phyloP scores from a whole-genome alignment of 306 rosid genomes.

The Trichosanthes truncata region DNA sequence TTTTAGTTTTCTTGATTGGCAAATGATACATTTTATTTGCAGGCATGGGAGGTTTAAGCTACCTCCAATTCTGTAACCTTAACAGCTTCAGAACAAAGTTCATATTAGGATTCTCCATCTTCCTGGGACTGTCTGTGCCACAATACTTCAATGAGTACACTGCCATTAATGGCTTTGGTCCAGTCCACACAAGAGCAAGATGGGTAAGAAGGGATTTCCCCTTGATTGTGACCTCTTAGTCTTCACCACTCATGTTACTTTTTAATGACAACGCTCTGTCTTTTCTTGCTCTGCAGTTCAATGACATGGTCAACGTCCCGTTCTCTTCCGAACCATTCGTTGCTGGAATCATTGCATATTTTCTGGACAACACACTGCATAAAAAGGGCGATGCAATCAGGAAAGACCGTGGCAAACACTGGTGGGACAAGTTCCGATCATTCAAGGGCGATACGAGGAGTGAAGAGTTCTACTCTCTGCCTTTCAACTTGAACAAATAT shows the following conservation, averaged over 20 bases:
- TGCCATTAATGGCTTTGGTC: constrained; percentile 71
- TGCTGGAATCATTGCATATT: constrained; percentile 74
- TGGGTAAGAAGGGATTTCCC: constrained; percentile 57
- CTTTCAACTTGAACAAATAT: constrained; percentile 89
- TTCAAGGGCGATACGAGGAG: constrained; percentile 75
- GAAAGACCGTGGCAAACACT: constrained; percentile 92
- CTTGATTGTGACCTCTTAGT: not conserved
- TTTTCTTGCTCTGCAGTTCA: constrained; percentile 49
- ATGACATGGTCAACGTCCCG: constrained; percentile 87
- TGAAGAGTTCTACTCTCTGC: constrained; percentile 88
- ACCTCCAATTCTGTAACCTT: constrained; percentile 95
- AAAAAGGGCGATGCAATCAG: constrained; percentile 40
- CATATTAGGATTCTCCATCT: constrained; percentile 79
- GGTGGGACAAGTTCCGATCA: constrained; percentile 92
- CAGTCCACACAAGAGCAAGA: constrained; percentile 78
- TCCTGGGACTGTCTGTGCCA: constrained; percentile 81
- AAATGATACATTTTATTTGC: not conserved
- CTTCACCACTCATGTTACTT: not conserved
- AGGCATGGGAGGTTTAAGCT: constrained; percentile 85
- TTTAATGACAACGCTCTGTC: not conserved
- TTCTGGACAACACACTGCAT: constrained; percentile 80
- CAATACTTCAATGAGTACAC: constrained; percentile 96
- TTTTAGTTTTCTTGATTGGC: constrained; percentile 1
- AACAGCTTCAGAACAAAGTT: constrained; percentile 88
- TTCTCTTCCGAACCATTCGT: constrained; percentile 88